Base-by-base conservation (phyloP, 2,329 filamentous ascomycete species). In the Penicillium sp. region DNA sequence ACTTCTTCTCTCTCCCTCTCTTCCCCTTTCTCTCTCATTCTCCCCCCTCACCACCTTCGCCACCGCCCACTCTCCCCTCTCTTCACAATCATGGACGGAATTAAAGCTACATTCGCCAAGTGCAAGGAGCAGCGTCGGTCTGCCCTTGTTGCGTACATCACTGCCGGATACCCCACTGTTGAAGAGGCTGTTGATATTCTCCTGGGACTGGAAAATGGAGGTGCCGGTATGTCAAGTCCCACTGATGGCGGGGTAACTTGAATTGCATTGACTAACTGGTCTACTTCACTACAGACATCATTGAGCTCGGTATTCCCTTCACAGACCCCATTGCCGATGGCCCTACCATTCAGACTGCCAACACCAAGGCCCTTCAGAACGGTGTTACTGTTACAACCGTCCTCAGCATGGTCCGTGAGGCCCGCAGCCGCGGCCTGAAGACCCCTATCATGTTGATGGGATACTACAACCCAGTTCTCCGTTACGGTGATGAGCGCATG, bases 261-360 rank as follows among this genome's bases (percentile, higher is more conserved):
- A 19, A 54, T 27, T 23, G 19, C 39, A 42, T 21, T 31, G 43
- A 55, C 54, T 64, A 26, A 66, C 46, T 33, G 6, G n/a, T 26
- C 23, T 16, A n/a, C 45, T 55, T 47, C 55, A 66, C 43, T 27
- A 23, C 66, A 92, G 95, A 99, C 76, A 82, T 99, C 59, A 96
- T 99, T 70, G 95, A 99, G 77, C 87, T 99, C 66, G 95, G 93
- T 62, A 88, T 96, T 55, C 95, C 95, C 52, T 99, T 99, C 80
- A 97, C 93, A 69, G 95, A 99, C 75, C 95, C 95, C 57, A 98
- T 98, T 77, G 95, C 93, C 67, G 95, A 99, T 77, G 95, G 95
- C 27, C 95, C 95, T 35, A 97, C 93, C 4, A 98, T 99, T 66
- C 95, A 99, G 80, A 95, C 88, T 62, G 87, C 95, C 64, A 99